Evolutionary conservation across 139 green algal species (phyloP).

Genomic region (Nannochloris sp.): DNA sequence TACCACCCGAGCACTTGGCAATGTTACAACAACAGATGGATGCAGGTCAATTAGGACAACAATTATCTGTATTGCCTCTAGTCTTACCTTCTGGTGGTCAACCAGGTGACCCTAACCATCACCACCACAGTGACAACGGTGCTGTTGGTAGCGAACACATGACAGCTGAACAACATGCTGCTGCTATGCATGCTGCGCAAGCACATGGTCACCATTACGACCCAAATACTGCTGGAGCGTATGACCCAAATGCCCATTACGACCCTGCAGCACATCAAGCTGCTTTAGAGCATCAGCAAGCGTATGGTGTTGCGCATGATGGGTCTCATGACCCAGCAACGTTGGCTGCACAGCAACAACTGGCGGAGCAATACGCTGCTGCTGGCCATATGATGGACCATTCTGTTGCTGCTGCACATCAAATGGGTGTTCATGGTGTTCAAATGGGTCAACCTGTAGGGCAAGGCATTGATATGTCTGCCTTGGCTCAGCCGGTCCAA

Average conservation of each 20-base stretch:
- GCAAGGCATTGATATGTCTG: neutral
- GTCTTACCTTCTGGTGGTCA: neutral
- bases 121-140: constrained; percentile 3
- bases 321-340: constrained; percentile 11
- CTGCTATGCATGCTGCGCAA: constrained; percentile 5
- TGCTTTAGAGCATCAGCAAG: neutral
- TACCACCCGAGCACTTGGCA: neutral
- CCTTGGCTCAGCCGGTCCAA: neutral
- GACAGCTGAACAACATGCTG: neutral
- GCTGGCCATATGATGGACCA: constrained; percentile 2
- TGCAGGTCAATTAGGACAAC: neutral
- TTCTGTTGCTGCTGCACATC: constrained; percentile 5
- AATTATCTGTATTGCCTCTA: neutral
- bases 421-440: neutral
- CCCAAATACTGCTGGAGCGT: neutral
- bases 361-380: constrained; percentile 13
- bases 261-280: neutral
- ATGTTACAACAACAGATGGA: constrained; percentile 10
- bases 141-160: too few species aligned
- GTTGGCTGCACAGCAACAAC: constrained; percentile 7
- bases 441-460: neutral
- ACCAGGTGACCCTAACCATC: neutral
- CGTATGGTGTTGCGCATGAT: neutral
- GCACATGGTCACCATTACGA: neutral
- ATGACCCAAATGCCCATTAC: neutral